Conservation (phyloP, 768 basidiomycete genomes). For the Pleurotus djamor region DNA sequence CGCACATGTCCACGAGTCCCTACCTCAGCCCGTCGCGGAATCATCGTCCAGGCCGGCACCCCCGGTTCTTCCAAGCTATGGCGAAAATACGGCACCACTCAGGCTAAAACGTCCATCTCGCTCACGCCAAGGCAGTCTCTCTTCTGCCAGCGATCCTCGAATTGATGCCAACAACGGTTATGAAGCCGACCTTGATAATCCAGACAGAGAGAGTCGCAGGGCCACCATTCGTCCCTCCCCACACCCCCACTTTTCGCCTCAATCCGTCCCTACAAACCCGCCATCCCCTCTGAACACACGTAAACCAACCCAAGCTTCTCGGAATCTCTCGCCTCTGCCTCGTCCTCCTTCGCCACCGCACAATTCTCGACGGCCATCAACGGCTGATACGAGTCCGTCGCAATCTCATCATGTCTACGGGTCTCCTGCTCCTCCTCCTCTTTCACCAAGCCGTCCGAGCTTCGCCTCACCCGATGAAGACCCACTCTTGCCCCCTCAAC, state of each 20-base stretch:
- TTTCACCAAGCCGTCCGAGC: constrained; percentile 41
- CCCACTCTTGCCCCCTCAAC: constrained; percentile 24
- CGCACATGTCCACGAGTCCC: constrained; percentile 55
- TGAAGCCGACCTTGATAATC: constrained; percentile 68
- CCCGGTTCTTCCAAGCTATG: constrained; percentile 38
- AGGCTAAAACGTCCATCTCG: constrained; percentile 50
- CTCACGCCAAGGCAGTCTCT: constrained; percentile 68
- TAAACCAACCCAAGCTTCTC: constrained; percentile 21
- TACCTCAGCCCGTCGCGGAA: constrained; percentile 25
- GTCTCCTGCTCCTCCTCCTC: constrained; percentile 33
- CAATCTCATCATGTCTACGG: constrained; percentile 29
- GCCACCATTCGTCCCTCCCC: constrained; percentile 40
- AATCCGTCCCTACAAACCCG: constrained; percentile 21
- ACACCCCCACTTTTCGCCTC: constrained; percentile 21
- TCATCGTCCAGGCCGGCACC: constrained; percentile 42
- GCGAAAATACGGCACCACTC: constrained; percentile 31
- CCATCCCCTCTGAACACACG: constrained; percentile 38
- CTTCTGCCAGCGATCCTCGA: constrained; percentile 63
- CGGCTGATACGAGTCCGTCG: constrained; percentile 16
- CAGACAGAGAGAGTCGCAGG: constrained; percentile 38
- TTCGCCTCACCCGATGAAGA: constrained; percentile 33
- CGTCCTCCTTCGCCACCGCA: constrained; percentile 34
- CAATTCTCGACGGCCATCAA: constrained; percentile 13
- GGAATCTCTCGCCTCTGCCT: constrained; percentile 10
- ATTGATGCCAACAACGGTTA: constrained; percentile 58